Percentiles rank a stretch among this genome's conserved stretches.
phyloP scores from a whole-genome alignment of 2,329 filamentous ascomycete genomes.

The Emericellopsis cladophorae region DNA sequence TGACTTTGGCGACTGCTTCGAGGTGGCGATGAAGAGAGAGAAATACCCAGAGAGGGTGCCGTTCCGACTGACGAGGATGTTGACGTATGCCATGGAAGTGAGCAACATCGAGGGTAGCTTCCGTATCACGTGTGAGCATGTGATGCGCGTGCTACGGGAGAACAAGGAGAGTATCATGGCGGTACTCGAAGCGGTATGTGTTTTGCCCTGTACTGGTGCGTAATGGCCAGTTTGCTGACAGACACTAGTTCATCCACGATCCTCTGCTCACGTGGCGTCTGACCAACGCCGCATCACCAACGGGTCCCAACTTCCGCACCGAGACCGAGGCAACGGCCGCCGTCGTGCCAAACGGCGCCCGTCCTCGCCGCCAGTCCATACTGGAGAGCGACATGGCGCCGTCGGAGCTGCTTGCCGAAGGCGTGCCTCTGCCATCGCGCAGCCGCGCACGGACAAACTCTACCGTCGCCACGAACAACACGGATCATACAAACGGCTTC shows the following conservation, averaged over 20 bases:
- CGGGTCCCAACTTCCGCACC: constrained; percentile 54
- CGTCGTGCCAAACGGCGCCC: constrained; percentile 21
- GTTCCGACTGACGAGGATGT: constrained; percentile 95
- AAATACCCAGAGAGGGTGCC: constrained; percentile 97
- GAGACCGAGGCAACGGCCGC: constrained; percentile 43
- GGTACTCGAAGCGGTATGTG: constrained; percentile 86
- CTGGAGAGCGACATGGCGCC: constrained; percentile 50
- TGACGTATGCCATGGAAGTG: constrained; percentile 99
- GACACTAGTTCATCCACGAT: constrained; percentile 82
- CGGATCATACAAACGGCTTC: constrained; percentile 20
- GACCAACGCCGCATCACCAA: constrained; percentile 47
- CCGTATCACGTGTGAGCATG: constrained; percentile 94
- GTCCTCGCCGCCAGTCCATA: constrained; percentile 53
- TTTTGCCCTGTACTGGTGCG: not conserved
- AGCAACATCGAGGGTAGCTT: constrained; percentile 99
- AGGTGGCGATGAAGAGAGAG: constrained; percentile 98
- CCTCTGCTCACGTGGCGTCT: constrained; percentile 97
- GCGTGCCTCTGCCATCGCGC: constrained; percentile 31
- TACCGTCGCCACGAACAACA: constrained; percentile 23
- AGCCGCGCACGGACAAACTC: constrained; percentile 49
- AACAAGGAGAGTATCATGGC: constrained; percentile 99
- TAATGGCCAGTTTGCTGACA: not conserved
- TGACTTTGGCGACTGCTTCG: constrained; percentile 98
- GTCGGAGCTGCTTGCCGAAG: constrained; percentile 36
- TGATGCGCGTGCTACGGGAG: constrained; percentile 90